Base-by-base conservation (phyloP, 805 yeast species). In the Sugiyamaella americana region DNA sequence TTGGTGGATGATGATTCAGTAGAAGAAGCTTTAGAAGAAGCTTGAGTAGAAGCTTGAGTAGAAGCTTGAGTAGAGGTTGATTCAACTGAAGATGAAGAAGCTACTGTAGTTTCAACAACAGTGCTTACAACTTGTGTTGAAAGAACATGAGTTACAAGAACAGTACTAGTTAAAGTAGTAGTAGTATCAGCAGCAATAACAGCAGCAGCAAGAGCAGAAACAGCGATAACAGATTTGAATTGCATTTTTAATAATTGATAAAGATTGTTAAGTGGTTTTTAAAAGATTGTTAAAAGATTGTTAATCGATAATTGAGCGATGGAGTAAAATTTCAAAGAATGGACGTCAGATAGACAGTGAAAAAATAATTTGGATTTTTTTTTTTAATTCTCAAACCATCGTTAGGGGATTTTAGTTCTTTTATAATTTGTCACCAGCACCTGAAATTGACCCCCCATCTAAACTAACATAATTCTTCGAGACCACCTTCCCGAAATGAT, bases 111-210 rank as follows among this genome's bases (percentile, higher is more conserved):
- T 22, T 34, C 35, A 40, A 22, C 43, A 17, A 36, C 5, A 10
- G 40, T 17, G 41, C 26, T 23, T 40, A 13, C 37, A 17, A 17
- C 26, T 41, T 37, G 17, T 23, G 41, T 26, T 13, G 41, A 18
- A 10, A 37, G 43, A 17, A 32, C 38, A 22, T 40, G 43, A 22
- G 43, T 40, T 16, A 40, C 43, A 40, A 40, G 11, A 26, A 19
- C 29, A 36, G 32, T 21, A 20, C 20, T 13, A 20, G 43, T 40
- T 22, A 40, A 6, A 20, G 32, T 22, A 36, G 18, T n/a, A 22
- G 43, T 40, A 22, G 29, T 8, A 20, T 18, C 5, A 5, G 5
- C 10, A 17, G 16, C 42, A 16, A 29, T 40, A 23, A 26, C 20
- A 18, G 20, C 16, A 21, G 43, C 43, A 40, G 29, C 43, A 26